Percentiles rank a stretch among this genome's conserved stretches.
These are phyloP conservation scores for Boletellus sp. DNA, from an alignment of 768 basidiomycete genomes.

Conservation along the genomic window DNA sequence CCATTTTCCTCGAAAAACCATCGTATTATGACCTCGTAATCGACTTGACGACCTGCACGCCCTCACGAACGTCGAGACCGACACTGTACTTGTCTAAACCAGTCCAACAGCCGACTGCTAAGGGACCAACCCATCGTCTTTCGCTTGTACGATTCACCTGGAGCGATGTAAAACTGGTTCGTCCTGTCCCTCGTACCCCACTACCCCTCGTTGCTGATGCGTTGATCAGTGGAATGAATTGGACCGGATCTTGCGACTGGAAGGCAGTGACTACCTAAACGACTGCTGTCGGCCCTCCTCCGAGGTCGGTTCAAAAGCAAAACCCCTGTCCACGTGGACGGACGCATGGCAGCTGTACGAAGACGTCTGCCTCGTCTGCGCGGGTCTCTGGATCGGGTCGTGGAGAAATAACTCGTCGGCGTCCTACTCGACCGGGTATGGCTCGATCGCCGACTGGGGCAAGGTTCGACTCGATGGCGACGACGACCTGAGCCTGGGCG, in stretches of 20 bases:
- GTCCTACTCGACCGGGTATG: slow-evolving; percentile 48
- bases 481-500: slow-evolving; percentile 48
- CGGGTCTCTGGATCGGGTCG: slow-evolving; percentile 74
- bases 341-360: slow-evolving; percentile 83
- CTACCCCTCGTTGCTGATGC: neutral
- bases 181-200: slow-evolving; percentile 18
- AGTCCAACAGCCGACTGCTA: slow-evolving; percentile 33
- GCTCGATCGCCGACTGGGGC: slow-evolving; percentile 50
- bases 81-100: slow-evolving; percentile 61
- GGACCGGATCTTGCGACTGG: slow-evolving; percentile 61
- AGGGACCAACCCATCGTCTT: slow-evolving; percentile 50
- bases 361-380: slow-evolving; percentile 79
- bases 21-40: slow-evolving; percentile 76
- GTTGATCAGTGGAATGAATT: slow-evolving; percentile 68
- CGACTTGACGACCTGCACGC: slow-evolving; percentile 68
- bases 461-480: slow-evolving; percentile 61
- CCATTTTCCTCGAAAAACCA: slow-evolving; percentile 80
- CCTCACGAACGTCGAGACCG: slow-evolving; percentile 58
- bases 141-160: slow-evolving; percentile 71
- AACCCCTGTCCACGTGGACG: slow-evolving; percentile 52
- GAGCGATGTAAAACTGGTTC: slow-evolving; percentile 75
- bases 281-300: slow-evolving; percentile 36
- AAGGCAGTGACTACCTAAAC: slow-evolving; percentile 30
- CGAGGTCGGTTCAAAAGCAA: slow-evolving; percentile 33
- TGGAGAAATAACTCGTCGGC: slow-evolving; percentile 49